Percentiles rank a stretch among this genome's conserved stretches.
phyloP scores from a whole-genome alignment of 805 yeast genomes.

The Wickerhamiella musiphila region DNA sequence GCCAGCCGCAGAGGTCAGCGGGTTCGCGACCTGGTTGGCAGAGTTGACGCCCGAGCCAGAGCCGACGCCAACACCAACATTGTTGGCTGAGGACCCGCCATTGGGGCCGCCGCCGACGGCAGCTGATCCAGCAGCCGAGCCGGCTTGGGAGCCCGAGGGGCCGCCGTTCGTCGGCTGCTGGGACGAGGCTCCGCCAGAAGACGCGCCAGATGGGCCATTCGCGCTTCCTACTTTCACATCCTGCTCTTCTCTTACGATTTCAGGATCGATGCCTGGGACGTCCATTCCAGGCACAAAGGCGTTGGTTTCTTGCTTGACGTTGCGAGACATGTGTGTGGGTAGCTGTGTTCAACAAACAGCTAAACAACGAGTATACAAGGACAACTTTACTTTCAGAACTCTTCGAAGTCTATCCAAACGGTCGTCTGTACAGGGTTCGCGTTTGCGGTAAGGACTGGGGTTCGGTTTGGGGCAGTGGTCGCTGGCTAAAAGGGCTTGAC shows the following conservation, averaged over 20 bases:
- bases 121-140: not conserved
- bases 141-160: conserved; percentile 8
- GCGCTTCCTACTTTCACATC: conserved; percentile 7
- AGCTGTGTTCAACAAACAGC: too few species aligned
- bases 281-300: conserved; percentile 11
- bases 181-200: conserved; percentile 7
- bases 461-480: conserved; percentile 4
- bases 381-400: not conserved
- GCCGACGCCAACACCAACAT: conserved; percentile 4
- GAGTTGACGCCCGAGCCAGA: conserved; percentile 1
- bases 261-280: conserved; percentile 20
- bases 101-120: conserved; percentile 1
- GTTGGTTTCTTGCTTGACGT: conserved; percentile 1
- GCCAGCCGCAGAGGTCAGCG: conserved; percentile 2
- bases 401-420: not conserved
- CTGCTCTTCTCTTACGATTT: conserved; percentile 19
- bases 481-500: too few species aligned
- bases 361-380: too few species aligned
- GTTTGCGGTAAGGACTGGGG: conserved; percentile 7
- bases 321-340: conserved; percentile 4
- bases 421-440: conserved; percentile 3
- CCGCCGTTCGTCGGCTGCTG: conserved; percentile 6
- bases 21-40: conserved; percentile 4
- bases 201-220: conserved; percentile 3
- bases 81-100: too few species aligned